Evolutionary conservation across 768 basidiomycete species (phyloP).

Genomic region (Pleurotus ostreatus): DNA sequence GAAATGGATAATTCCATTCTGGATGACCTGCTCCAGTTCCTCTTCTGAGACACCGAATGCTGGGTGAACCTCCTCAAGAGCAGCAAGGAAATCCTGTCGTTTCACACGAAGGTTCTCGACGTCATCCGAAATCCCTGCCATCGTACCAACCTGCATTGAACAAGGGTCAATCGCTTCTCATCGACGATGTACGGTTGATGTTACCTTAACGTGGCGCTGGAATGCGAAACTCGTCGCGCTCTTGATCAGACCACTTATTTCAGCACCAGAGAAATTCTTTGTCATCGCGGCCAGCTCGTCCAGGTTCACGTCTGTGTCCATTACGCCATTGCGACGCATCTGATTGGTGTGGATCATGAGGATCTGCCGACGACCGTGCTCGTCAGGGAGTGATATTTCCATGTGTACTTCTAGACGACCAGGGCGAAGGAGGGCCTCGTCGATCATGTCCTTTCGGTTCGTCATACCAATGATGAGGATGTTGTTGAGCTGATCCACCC

Average conservation of each 20-base stretch:
- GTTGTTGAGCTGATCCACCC: slow-evolving; percentile 98
- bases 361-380: slow-evolving; percentile 88
- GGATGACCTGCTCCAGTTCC: slow-evolving; percentile 87
- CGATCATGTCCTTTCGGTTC: slow-evolving; percentile 97
- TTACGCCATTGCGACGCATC: slow-evolving; percentile 89
- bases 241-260: slow-evolving; percentile 94
- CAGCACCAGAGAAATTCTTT: slow-evolving; percentile 98
- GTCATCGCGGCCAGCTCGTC: slow-evolving; percentile 75
- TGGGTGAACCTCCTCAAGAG: slow-evolving; percentile 91
- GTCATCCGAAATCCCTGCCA: slow-evolving; percentile 95
- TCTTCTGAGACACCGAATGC: slow-evolving; percentile 98
- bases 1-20: slow-evolving; percentile 95
- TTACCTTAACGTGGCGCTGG: slow-evolving; percentile 89
- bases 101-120: slow-evolving; percentile 91
- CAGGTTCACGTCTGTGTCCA: slow-evolving; percentile 84
- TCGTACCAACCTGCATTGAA: slow-evolving; percentile 68
- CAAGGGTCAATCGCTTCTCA: no score
- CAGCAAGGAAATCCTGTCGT: slow-evolving; percentile 80
- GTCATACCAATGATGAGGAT: slow-evolving; percentile 99
- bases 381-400: slow-evolving; percentile 98
- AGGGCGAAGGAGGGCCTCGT: slow-evolving; percentile 94
- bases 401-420: slow-evolving; percentile 99
- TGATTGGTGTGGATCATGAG: slow-evolving; percentile 92
- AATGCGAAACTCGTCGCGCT: slow-evolving; percentile 98
- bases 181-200: neutral